Base-by-base conservation (phyloP, 306 rosid genomes). In the Corylus avellana region DNA sequence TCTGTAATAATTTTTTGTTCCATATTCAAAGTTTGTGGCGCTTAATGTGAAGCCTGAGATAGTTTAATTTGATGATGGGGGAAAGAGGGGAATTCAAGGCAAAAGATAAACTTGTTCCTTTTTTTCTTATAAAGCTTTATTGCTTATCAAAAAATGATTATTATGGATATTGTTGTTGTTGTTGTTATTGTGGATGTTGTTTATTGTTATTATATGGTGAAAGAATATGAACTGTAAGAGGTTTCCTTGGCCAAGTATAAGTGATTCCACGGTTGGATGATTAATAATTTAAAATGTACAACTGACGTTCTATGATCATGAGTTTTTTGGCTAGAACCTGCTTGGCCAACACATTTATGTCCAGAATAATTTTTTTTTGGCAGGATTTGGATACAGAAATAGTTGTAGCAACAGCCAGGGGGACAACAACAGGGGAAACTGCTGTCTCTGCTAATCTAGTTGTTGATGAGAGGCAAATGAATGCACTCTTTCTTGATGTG, bases 341-440 rank as follows among this genome's bases (percentile, higher is more conserved):
- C 46, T 77, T 70, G 20, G 68, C 53, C 61, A 70, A 57, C 58
- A 82, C 73, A 69, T 77, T 76, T 66, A 32, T 32, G 62, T 71
- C 74, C 44, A 53, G 70, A 62, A 55, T 18, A 48, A 22, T 22
- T 32, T 32, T 32, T 32, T 32, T 32, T 1, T 37, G 86, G 87
- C 94, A 95, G 99, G 96, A 95, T 54, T 90, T 93, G 94, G 98
- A 95, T 86, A 93, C 96, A 13, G 97, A 95, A 85, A 76, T 95
- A 83, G 90, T 93, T 74, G 87, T 93, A 81, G 98, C 93, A 73
- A 81, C 96, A 63, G 86, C 85, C 46, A 88, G 93, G 86, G 92
- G 91, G 50, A 74, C 93, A 35, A 57, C 70, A 27, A 80, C 89
- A 63, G 81, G 70, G 29, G 87, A 96, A 57, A 85, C 97, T 22